A percentile compares a stretch with the other conserved stretches of the same genome.
These are phyloP conservation scores for Paecilomyces niveus DNA, from an alignment of 2,329 filamentous ascomycete genomes.

Conservation along the genomic window DNA sequence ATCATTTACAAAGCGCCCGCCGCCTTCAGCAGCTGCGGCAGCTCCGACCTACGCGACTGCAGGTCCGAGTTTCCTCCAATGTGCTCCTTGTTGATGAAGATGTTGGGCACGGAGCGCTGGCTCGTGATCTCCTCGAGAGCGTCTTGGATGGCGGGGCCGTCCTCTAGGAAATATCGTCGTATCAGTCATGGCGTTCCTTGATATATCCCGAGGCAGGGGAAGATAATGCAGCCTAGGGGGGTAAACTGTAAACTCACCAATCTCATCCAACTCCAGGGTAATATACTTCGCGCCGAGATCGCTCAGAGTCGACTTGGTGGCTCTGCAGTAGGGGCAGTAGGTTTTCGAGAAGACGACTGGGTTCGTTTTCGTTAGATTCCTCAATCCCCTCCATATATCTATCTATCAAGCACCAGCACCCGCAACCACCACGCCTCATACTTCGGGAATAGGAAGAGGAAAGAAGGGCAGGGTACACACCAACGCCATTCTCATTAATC, in stretches of 20 bases:
- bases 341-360: slow-evolving; percentile 97
- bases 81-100: slow-evolving; percentile 85
- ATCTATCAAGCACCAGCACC: no score
- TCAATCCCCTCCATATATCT: background rate
- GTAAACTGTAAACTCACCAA: slow-evolving; percentile 57
- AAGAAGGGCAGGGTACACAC: slow-evolving; percentile 42
- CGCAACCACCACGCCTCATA: no score
- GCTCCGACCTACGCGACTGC: slow-evolving; percentile 57
- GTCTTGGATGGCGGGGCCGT: slow-evolving; percentile 74
- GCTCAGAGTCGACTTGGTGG: slow-evolving; percentile 68
- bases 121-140: slow-evolving; percentile 72
- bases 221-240: background rate
- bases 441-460: background rate
- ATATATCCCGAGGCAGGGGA: background rate
- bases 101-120: slow-evolving; percentile 90
- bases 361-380: no score
- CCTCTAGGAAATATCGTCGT: slow-evolving; percentile 48
- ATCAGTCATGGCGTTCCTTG: background rate
- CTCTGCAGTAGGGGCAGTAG: slow-evolving; percentile 87
- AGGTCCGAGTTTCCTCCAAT: slow-evolving; percentile 95
- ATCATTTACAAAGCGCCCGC: slow-evolving; percentile 52
- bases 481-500: slow-evolving; percentile 83
- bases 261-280: slow-evolving; percentile 75
- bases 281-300: slow-evolving; percentile 65
- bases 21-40: slow-evolving; percentile 58